Percentiles rank a stretch among this genome's conserved stretches.
Conservation (phyloP, 2,329 filamentous ascomycete genomes). For the Pestalotiopsis sp. region DNA sequence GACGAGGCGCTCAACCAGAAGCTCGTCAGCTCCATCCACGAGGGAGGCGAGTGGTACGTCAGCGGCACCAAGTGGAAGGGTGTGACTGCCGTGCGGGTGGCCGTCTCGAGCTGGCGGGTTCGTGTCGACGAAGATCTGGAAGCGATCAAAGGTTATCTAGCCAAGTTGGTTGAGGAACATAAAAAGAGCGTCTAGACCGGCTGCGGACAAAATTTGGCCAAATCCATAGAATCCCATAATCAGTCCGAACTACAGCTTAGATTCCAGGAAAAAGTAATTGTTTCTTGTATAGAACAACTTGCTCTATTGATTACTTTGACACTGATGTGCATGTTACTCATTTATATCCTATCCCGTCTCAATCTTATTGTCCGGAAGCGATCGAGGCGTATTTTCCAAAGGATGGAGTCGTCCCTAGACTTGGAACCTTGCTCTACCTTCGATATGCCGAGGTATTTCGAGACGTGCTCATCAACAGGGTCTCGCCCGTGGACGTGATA, state of each 20-base stretch:
- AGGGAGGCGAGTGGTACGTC: slow-evolving; percentile 74
- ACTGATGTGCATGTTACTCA: too few species aligned
- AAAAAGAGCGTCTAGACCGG: slow-evolving; percentile 8
- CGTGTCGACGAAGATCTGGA: slow-evolving; percentile 67
- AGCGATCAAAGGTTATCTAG: slow-evolving; percentile 66
- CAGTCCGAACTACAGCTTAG: neutral
- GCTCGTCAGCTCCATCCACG: slow-evolving; percentile 75
- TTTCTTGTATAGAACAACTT: neutral
- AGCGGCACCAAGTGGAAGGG: slow-evolving; percentile 81
- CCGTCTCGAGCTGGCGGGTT: slow-evolving; percentile 83
- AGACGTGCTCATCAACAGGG: too few species aligned
- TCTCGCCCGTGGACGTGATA: too few species aligned
- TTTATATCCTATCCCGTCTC: too few species aligned
- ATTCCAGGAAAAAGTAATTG: neutral
- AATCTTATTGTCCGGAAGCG: too few species aligned
- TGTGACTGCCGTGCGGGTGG: slow-evolving; percentile 74
- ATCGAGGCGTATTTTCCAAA: too few species aligned
- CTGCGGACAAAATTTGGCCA: neutral
- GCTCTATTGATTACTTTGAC: neutral
- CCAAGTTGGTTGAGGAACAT: slow-evolving; percentile 40
- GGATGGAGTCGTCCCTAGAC: too few species aligned
- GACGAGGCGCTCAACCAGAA: slow-evolving; percentile 63
- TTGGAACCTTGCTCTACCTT: too few species aligned
- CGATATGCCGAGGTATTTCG: too few species aligned
- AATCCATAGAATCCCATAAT: neutral